phyloP scores from a whole-genome alignment of 345 rosid species.

The Gynandropsis gynandra region DNA sequence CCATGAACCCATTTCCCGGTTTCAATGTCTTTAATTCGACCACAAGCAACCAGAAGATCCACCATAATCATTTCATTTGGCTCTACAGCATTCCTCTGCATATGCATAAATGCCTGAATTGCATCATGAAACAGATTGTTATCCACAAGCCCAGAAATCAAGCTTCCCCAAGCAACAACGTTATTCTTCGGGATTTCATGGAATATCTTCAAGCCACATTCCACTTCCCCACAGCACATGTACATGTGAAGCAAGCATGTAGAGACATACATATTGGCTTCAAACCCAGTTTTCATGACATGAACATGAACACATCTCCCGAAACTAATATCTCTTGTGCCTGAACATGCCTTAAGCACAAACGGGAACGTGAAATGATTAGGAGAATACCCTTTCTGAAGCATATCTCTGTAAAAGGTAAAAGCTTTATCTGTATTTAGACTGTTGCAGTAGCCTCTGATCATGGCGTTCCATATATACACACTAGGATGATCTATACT shows the following conservation, averaged over 20 bases:
- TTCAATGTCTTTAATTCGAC: slow-evolving; percentile 20
- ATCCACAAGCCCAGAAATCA: slow-evolving; percentile 33
- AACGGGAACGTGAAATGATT: slow-evolving; percentile 30
- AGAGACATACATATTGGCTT: slow-evolving; percentile 30
- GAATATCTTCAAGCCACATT: slow-evolving; percentile 24
- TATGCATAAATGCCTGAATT: slow-evolving; percentile 18
- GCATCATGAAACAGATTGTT: slow-evolving; percentile 20
- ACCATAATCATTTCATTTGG: slow-evolving; percentile 32
- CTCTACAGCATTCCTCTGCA: slow-evolving; percentile 24
- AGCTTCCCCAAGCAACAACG: slow-evolving; percentile 31
- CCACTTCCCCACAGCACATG: slow-evolving; percentile 25
- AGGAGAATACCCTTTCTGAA: slow-evolving; percentile 23
- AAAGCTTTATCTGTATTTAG: slow-evolving; percentile 19
- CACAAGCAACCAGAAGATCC: slow-evolving; percentile 30
- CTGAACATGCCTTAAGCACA: slow-evolving; percentile 31
- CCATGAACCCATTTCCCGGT: slow-evolving; percentile 30
- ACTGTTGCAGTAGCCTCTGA: slow-evolving; percentile 30
- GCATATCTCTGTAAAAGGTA: slow-evolving; percentile 24
- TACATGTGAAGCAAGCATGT: slow-evolving; percentile 33
- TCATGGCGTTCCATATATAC: slow-evolving; percentile 38
- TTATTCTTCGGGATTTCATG: slow-evolving; percentile 33
- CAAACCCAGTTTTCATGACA: slow-evolving; percentile 30
- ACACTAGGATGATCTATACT: slow-evolving; percentile 24
- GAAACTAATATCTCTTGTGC: background rate
- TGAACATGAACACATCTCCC: slow-evolving; percentile 30